Evolutionary conservation across 1,284 basidiomycete genomes (phyloP), one percentile per base, ranked within the genome.

Genomic region (Rhodotorula sp.): DNA sequence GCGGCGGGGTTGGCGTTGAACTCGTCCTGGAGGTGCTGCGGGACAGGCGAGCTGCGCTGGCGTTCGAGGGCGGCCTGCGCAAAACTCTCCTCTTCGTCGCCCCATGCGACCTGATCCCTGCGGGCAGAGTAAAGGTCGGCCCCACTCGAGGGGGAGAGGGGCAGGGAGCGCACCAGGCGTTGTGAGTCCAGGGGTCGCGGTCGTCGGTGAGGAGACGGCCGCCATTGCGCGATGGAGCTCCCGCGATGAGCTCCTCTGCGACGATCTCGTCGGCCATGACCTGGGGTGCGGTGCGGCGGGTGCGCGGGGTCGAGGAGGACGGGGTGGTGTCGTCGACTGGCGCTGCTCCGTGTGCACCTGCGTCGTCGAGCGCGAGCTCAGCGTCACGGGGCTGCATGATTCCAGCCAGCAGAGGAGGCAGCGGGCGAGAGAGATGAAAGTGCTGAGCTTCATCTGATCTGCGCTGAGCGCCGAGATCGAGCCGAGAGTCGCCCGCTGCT

Each of bases 1-100:
- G 84, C 85, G 0, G 90, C 86, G 3, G 91, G 91, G 71, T 87
- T 88, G 3, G 87, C 85, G 80, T 92, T 91, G 79, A 90, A 90
- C 75, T 87, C 89, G 34, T 78, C 79, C 76, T 70, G 60, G 34
- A 73, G 58, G 44, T 78, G 70, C 27, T 62, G 58, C 25, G 74
- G 69, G 5, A 79, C 77, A 10, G 77, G 73, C 36, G 61, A 57
- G 21, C 60, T 51, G 21, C 70, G 59, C 58, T 79, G 79, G 13
- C 69, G 62, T 44, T 72, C 76, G 41, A 79, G 72, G 0, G 75
- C 70, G 22, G 66, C 66, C 3, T 67, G 59, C 0, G 79, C 79
- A 17, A 72, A 72, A 50, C 67, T 59, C 51, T 76, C 69, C 57
- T 77, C 72, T 37, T 77, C 78, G 13, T 63, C 59, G 37, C 76